phyloP scores from a whole-genome alignment of 192 early-diverging fungal species.

The Coemansia aciculifera region DNA sequence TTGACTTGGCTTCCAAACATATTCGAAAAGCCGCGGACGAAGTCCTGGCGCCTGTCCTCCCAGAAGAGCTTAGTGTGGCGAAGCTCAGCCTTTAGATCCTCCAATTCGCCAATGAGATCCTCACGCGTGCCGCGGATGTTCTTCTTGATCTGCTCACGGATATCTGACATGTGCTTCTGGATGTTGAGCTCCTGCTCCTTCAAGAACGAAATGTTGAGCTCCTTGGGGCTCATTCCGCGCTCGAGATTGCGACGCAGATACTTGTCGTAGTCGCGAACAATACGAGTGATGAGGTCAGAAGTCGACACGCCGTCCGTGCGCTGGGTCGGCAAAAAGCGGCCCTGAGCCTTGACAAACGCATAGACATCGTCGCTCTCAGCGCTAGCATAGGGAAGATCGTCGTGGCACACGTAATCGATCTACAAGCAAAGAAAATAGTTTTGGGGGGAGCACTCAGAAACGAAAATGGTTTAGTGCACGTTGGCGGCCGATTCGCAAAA shows the following conservation, averaged over 20 bases:
- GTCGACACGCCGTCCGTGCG: conserved; percentile 83
- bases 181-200: conserved; percentile 76
- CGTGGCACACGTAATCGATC: conserved; percentile 85
- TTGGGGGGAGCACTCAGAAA: conserved; percentile 6
- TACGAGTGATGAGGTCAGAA: conserved; percentile 80
- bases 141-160: conserved; percentile 68
- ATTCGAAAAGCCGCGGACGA: conserved; percentile 67
- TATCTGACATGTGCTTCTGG: conserved; percentile 72
- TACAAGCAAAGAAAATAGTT: conserved; percentile 14
- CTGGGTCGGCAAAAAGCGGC: conserved; percentile 61
- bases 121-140: conserved; percentile 66
- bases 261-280: conserved; percentile 81
- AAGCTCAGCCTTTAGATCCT: conserved; percentile 65
- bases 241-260: conserved; percentile 84
- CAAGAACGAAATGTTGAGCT: conserved; percentile 78
- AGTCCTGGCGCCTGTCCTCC: conserved; percentile 76
- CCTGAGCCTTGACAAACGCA: conserved; percentile 76
- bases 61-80: conserved; percentile 65
- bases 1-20: conserved; percentile 62
- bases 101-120: conserved; percentile 63
- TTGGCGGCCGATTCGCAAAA: background rate
- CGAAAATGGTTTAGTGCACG: background rate
- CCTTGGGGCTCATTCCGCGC: conserved; percentile 77
- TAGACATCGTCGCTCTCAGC: conserved; percentile 75
- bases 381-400: conserved; percentile 74